Evolutionary conservation across 129 eudicot species (phyloP), one percentile per base, ranked within the genome.

Genomic region (Artemisia tridentata): DNA sequence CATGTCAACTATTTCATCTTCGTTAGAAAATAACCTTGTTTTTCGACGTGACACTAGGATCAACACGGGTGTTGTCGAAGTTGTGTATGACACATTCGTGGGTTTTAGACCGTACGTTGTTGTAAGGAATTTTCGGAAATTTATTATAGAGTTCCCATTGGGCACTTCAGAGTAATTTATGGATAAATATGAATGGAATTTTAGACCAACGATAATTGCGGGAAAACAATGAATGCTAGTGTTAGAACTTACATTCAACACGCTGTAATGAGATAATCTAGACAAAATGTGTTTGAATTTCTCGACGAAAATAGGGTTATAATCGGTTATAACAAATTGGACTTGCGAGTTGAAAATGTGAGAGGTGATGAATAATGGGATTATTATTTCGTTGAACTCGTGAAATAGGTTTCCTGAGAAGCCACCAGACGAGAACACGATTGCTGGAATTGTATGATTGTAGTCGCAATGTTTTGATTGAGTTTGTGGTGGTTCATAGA

Each of bases 361-460:
- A 18, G 84, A 65, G 10, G 95, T 88, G 34, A 88, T 49, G 80
- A 72, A 85, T 65, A 88, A 78, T 10, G 95, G 95, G 78, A 88
- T 85, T 47, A 85, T 79, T 27, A 88, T 63, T 71, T 88, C 95
- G 23, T 85, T 83, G 47, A 85, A 78, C 31, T 86, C 95, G 18
- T 88, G 95, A 64, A 88, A 88, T 16, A 74, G 58, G 84, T 88
- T 88, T 53, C 88, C 95, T 0, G 72, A n/a, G 72, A 78, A 79
- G 11, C 86, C 87, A 3, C 84, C 84, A 15, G 88, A 75, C 0
- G 95, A 83, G 78, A 82, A 88, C 8, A 88, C 19, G 12, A 88
- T 23, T 11, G 91, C 86, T 10, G 95, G 95, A 43, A 78, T 48
- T 9, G 71, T 54, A 34, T 88, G 86, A 43, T 18, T 53, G 71